Percentiles rank a stretch among this genome's conserved stretches.
Conservation (phyloP, 495 filamentous ascomycete species). For the Margaritispora aquatica region DNA sequence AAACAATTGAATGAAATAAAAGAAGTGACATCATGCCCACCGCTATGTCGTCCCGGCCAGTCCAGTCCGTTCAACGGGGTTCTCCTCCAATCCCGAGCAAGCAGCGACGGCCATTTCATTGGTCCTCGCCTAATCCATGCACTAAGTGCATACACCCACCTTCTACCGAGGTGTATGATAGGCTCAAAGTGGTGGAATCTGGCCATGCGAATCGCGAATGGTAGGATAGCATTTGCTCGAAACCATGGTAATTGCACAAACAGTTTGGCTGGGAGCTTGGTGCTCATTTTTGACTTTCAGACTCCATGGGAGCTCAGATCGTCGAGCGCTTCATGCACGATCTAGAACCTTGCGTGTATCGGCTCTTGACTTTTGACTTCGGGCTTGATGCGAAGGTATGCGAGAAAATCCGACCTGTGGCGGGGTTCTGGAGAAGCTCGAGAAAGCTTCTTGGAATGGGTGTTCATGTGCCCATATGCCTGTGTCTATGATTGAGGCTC, state of each 20-base stretch:
- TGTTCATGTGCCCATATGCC: neutral
- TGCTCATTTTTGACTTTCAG: neutral
- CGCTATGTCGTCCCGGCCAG: neutral
- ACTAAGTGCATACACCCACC: neutral
- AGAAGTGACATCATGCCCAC: neutral
- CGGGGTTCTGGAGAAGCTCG: neutral
- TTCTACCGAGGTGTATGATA: neutral
- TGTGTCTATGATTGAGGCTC: neutral
- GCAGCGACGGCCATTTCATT: neutral
- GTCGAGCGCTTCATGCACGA: neutral
- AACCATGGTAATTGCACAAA: too few species aligned
- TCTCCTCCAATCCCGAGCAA: neutral
- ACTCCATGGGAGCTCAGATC: neutral
- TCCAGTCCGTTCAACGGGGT: too few species aligned
- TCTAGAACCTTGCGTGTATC: neutral
- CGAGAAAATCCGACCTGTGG: too few species aligned
- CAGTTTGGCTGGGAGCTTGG: too few species aligned
- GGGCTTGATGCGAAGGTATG: too few species aligned
- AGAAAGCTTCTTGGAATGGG: neutral
- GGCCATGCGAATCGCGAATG: neutral
- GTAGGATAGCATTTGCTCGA: too few species aligned
- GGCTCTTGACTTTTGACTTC: neutral
- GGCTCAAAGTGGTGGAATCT: neutral
- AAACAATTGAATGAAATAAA: too few species aligned
- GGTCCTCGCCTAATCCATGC: neutral